phyloP scores from a whole-genome alignment of 371 early-diverging fungal genomes.

The Mucor irregularis region DNA sequence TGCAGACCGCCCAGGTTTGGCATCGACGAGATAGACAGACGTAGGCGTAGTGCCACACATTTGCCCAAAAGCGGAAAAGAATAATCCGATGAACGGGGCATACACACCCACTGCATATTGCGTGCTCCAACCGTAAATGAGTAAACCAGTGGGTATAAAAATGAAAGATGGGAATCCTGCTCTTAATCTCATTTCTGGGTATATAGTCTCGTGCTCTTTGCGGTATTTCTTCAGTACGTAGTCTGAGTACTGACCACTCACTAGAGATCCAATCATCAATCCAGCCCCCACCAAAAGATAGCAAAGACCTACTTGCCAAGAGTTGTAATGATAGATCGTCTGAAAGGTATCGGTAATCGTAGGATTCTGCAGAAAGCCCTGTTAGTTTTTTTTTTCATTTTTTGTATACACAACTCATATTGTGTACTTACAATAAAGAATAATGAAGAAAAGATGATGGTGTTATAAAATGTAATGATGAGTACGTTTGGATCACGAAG shows the following conservation, averaged over 20 bases:
- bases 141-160: conserved; percentile 49
- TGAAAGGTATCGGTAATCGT: conserved; percentile 39
- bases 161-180: conserved; percentile 45
- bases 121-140: conserved; percentile 56
- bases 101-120: conserved; percentile 34
- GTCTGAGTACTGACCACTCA: conserved; percentile 50
- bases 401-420: background rate
- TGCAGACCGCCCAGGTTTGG: conserved; percentile 33
- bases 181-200: conserved; percentile 44
- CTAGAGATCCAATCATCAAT: conserved; percentile 44
- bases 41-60: conserved; percentile 41
- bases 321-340: conserved; percentile 27
- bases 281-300: conserved; percentile 50
- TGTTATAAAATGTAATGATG: conserved; percentile 25
- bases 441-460: conserved; percentile 26
- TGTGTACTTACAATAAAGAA: conserved; percentile 22
- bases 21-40: conserved; percentile 53
- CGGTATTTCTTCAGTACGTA: conserved; percentile 33
- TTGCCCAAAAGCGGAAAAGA: conserved; percentile 33
- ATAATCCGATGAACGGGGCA: conserved; percentile 49
- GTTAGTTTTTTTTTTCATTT: no score
- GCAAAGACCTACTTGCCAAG: conserved; percentile 40
- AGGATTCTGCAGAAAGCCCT: no score
- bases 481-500: conserved; percentile 22
- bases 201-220: background rate